Evolutionary conservation across 108 stramenopile genomes (phyloP).

Genomic region (Nitzschia putrida): DNA sequence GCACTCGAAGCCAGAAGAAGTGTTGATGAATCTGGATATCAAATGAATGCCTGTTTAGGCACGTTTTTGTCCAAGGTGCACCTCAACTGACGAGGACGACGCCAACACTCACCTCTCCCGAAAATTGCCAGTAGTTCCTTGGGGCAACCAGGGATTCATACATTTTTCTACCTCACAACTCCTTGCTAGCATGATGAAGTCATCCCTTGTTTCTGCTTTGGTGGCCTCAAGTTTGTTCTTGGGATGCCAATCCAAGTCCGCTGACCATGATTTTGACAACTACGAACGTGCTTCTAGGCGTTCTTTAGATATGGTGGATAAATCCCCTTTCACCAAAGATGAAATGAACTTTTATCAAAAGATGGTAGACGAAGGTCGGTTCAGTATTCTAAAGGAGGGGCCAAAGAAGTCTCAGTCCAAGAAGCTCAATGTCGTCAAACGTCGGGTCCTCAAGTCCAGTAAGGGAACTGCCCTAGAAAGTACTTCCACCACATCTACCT

Average conservation of each 20-base stretch:
- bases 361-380: constrained; percentile 8
- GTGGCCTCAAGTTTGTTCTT: background rate
- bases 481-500: too few relatives aligned
- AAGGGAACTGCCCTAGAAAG: too few relatives aligned
- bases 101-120: too few relatives aligned
- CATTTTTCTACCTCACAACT: too few relatives aligned
- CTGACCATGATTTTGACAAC: constrained; percentile 9
- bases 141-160: too few relatives aligned
- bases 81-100: too few relatives aligned
- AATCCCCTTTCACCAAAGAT: constrained; percentile 5
- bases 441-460: background rate
- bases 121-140: too few relatives aligned
- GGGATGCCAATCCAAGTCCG: background rate
- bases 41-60: too few relatives aligned
- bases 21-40: too few relatives aligned
- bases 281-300: constrained; percentile 2
- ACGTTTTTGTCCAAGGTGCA: too few relatives aligned
- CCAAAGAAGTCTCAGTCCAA: background rate
- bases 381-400: background rate
- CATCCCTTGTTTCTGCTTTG: background rate
- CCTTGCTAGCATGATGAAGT: background rate
- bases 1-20: background rate
- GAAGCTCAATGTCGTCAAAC: background rate
- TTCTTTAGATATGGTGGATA: constrained; percentile 4
- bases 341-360: background rate